Base-by-base conservation (phyloP, 306 rosid species). In the Vachellia collinsii region DNA sequence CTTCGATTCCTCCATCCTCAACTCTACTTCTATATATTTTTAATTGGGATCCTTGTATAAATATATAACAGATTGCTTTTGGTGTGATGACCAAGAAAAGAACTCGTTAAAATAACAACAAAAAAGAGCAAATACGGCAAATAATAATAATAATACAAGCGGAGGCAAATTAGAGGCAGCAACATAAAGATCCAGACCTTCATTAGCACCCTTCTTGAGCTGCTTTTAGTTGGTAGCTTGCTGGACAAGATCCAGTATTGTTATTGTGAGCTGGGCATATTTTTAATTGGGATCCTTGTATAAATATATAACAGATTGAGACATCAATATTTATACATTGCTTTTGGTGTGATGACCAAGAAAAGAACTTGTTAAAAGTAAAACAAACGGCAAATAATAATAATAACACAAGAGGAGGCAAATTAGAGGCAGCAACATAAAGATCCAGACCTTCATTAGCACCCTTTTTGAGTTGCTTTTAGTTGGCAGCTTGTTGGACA, bases 191-290 rank as follows among this genome's bases (percentile, higher is more conserved):
- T 1, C 25, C 53, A 48, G 13, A 94, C 98, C 97, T 91, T 94
- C 95, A 82, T 94, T 94, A 8, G 97, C 99, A 11, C 97, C 97
- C 87, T 94, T 94, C 75, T 94, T 94, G 77, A 94, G 94, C 83
- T 94, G 99, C 88, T 94, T 91, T 77, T 92, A 92, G 76, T 94
- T 91, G 19, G 97, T 83, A 63, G 97, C 97, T 82, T 94, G 98
- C 71, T 94, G 98, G 83, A 92, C 91, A 79, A 94, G 97, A 50
- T 94, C 97, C 73, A 94, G 44, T 4, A 92, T 92, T 16, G 97
- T 92, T 59, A 93, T 90, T 0, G 91, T 75, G 25, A 94, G 89
- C 74, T 94, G 97, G 0, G 97, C 81, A 75, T 94, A n/a, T n/a
- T n/a, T n/a, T n/a, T n/a, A n/a, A n/a, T n/a, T n/a, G n/a, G n/a